Percentiles rank a stretch among this genome's conserved stretches.
Conservation (phyloP, 371 early-diverging fungal species). For the Apophysomyces elegans region DNA sequence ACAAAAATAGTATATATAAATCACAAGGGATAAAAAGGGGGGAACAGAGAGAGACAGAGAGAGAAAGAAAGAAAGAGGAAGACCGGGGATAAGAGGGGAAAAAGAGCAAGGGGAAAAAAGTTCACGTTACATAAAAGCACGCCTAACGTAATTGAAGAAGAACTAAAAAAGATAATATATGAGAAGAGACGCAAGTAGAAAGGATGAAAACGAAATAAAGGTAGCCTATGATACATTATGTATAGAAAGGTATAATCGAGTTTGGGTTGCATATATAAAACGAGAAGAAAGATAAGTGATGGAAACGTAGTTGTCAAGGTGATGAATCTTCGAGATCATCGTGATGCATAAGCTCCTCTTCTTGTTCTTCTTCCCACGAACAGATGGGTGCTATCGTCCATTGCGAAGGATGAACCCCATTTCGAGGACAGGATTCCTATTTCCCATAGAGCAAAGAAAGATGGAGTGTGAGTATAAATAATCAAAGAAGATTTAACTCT, state of each 20-base stretch:
- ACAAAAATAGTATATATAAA: background rate
- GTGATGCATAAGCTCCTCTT: conserved; percentile 2
- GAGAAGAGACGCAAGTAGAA: background rate
- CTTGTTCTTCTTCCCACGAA: conserved; percentile 1
- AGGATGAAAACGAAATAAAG: conserved; percentile 9
- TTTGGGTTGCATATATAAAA: conserved; percentile 6
- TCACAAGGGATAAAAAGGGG: background rate
- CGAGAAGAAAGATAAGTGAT: background rate
- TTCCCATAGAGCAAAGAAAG: background rate
- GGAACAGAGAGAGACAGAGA: conserved; percentile 1
- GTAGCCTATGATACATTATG: conserved; percentile 17
- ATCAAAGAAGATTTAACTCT: background rate
- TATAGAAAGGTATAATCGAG: conserved; percentile 2
- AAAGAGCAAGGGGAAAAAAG: conserved; percentile 1
- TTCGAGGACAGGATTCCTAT: conserved; percentile 31
- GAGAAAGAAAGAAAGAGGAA: conserved; percentile 3
- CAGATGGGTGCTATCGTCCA: conserved; percentile 17
- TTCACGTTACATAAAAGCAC: conserved; percentile 1
- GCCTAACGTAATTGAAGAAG: conserved; percentile 1
- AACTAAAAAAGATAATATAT: background rate
- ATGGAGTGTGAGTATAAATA: background rate
- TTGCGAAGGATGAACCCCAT: conserved; percentile 36
- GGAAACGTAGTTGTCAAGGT: conserved; percentile 11
- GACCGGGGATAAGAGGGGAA: background rate
- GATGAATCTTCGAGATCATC: conserved; percentile 8